Base-by-base conservation (phyloP, 371 early-diverging fungal species). In the Mucor velutinosus region DNA sequence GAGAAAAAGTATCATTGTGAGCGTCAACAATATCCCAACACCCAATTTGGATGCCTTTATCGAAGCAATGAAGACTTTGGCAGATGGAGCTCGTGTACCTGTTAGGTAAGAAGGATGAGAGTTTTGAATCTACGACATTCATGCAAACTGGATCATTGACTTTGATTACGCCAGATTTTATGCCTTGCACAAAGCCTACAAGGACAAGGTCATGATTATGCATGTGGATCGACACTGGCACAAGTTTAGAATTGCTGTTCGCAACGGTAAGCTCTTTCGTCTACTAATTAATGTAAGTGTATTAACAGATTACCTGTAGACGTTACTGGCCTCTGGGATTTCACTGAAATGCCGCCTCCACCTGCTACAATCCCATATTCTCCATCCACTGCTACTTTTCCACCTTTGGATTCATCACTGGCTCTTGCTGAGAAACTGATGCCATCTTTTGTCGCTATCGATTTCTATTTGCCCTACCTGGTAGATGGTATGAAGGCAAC, bases 191-290 rank as follows among this genome's bases (percentile, higher is more conserved):
- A 80, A 85, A 33, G 83, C 89, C 8, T 89, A 93, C 76, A 88
- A 90, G 57, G 89, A 90, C 58, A 86, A 85, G 56, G 88, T 96
- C n/a, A 87, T 87, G 77, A 87, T 96, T 56, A 89, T 95, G 74
- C 89, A 85, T 62, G 89, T 95, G 3, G 93, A 94, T 62, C 83
- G 93, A 58, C 94, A 92, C 66, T 97, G 97, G 97, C 88, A 91
- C 66, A 82, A 83, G 17, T 92, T 93, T 75, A 82, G 93, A 59
- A 53, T 93, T 70, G 93, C 92, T 32, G 73, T 79, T 2, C 87
- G 98, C 64, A 92, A 96, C 74, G 93, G 90, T 89, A 76, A 68
- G 62, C 21, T 37, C 14, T 4, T 35, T 4, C 8, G 10, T 35
- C 35, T 8, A 10, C 35, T 37, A 8, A 37, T 37, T 7, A 10